Percentiles rank a stretch among this genome's conserved stretches.
Evolutionary conservation across 805 yeast genomes (phyloP).

Genomic region (Hanseniaspora valbyensis): DNA sequence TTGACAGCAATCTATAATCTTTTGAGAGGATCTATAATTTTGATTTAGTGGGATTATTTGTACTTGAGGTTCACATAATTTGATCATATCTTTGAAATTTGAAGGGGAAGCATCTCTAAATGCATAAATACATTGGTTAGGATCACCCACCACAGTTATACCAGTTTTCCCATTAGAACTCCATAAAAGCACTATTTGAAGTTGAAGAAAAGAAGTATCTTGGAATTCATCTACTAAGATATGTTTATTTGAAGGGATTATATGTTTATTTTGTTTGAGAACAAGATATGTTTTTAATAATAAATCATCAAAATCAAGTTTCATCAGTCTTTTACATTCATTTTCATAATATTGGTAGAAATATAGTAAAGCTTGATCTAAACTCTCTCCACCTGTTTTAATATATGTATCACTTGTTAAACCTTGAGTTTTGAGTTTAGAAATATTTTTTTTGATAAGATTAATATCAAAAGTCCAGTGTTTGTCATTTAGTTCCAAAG

Average conservation of each 20-base stretch:
- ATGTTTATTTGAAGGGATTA: conserved; percentile 45
- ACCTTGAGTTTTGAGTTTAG: conserved; percentile 47
- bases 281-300: conserved; percentile 45
- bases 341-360: conserved; percentile 47
- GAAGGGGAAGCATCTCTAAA: conserved; percentile 68
- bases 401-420: conserved; percentile 34
- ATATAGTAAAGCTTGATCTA: conserved; percentile 28
- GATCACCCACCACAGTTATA: conserved; percentile 88
- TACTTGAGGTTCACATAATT: conserved; percentile 29
- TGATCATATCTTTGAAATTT: conserved; percentile 51
- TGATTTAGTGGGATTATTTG: conserved; percentile 40
- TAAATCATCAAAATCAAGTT: conserved; percentile 78
- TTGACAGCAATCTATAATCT: conserved; percentile 56
- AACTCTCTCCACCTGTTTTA: conserved; percentile 19
- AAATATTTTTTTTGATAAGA: conserved; percentile 37
- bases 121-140: conserved; percentile 88
- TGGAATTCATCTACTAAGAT: conserved; percentile 90
- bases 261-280: conserved; percentile 32
- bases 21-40: conserved; percentile 72
- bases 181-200: conserved; percentile 47
- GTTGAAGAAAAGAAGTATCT: conserved; percentile 74
- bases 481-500: conserved; percentile 16
- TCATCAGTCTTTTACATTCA: conserved; percentile 32
- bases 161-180: conserved; percentile 35
- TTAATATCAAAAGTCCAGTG: conserved; percentile 35